These are phyloP conservation scores for Ajuga reptans DNA, from an alignment of 305 asterid species.

Conservation along the genomic window DNA sequence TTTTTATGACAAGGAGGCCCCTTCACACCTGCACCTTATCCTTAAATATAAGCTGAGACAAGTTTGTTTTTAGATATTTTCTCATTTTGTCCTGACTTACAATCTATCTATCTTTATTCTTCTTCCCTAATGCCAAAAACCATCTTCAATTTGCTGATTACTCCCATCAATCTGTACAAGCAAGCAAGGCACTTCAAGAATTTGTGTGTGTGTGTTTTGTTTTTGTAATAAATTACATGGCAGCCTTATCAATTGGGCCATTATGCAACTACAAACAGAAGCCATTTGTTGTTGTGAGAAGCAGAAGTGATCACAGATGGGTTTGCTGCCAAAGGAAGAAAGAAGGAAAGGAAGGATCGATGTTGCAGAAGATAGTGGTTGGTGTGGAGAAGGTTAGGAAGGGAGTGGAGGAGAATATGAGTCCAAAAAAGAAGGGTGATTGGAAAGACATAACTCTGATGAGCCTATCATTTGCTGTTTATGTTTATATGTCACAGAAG, in stretches of 20 bases:
- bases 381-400: slow-evolving; percentile 46
- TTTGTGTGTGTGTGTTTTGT: slow-evolving; percentile 22
- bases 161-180: not conserved
- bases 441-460: slow-evolving; percentile 77
- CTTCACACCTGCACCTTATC: slow-evolving; percentile 35
- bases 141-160: not conserved
- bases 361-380: slow-evolving; percentile 24
- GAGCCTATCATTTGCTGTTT: slow-evolving; percentile 84
- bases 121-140: too few species aligned
- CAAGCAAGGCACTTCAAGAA: slow-evolving; percentile 16
- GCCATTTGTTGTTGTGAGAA: slow-evolving; percentile 7
- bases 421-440: slow-evolving; percentile 80
- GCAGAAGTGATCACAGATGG: slow-evolving; percentile 1
- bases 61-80: slow-evolving; percentile 24
- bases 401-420: slow-evolving; percentile 47
- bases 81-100: not conserved
- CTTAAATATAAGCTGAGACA: slow-evolving; percentile 17
- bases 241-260: slow-evolving; percentile 39
- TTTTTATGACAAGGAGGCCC: slow-evolving; percentile 27
- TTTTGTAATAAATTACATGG: slow-evolving; percentile 35
- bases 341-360: slow-evolving; percentile 14
- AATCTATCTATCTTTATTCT: too few species aligned
- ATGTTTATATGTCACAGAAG: slow-evolving; percentile 84
- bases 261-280: slow-evolving; percentile 25
- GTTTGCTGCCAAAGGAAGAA: slow-evolving; percentile 36